phyloP scores from a whole-genome alignment of 768 basidiomycete genomes.

The Leucosporidium creatinivorum region DNA sequence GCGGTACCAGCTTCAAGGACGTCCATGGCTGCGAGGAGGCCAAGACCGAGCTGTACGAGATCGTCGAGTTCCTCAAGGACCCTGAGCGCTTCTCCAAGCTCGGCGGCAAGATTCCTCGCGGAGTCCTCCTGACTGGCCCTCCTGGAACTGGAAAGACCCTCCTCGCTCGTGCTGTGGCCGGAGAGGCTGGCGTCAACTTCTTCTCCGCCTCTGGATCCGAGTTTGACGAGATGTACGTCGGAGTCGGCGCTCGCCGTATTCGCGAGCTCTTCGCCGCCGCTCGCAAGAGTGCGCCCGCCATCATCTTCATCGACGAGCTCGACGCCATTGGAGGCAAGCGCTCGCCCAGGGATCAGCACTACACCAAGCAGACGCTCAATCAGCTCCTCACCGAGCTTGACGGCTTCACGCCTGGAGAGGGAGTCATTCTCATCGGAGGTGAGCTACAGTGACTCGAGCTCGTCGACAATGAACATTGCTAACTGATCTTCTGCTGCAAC shows the following conservation, averaged over 20 bases:
- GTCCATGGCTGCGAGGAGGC: slow-evolving; percentile 98
- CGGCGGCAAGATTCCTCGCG: slow-evolving; percentile 90
- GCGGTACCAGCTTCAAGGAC: slow-evolving; percentile 85
- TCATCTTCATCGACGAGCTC: slow-evolving; percentile 76
- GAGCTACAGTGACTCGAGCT: neutral
- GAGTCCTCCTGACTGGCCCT: slow-evolving; percentile 62
- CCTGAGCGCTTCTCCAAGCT: slow-evolving; percentile 81
- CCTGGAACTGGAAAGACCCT: slow-evolving; percentile 97
- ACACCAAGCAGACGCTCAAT: slow-evolving; percentile 61
- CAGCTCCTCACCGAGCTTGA: slow-evolving; percentile 96
- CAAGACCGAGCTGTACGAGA: slow-evolving; percentile 80
- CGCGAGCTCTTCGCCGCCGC: slow-evolving; percentile 91
- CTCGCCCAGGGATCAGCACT: slow-evolving; percentile 57
- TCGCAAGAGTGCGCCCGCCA: slow-evolving; percentile 87
- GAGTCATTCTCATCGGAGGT: slow-evolving; percentile 80
- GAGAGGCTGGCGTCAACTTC: slow-evolving; percentile 96
- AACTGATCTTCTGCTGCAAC: neutral
- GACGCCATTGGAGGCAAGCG: slow-evolving; percentile 51
- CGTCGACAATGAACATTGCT: neutral
- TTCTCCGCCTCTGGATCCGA: slow-evolving; percentile 94
- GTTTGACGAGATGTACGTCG: slow-evolving; percentile 92
- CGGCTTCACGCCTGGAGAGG: slow-evolving; percentile 82
- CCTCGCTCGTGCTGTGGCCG: slow-evolving; percentile 93
- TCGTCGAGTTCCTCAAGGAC: slow-evolving; percentile 91
- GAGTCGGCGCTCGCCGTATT: slow-evolving; percentile 82